Base-by-base conservation (phyloP, 192 early-diverging fungal genomes). In the Backusella tuberculispora region DNA sequence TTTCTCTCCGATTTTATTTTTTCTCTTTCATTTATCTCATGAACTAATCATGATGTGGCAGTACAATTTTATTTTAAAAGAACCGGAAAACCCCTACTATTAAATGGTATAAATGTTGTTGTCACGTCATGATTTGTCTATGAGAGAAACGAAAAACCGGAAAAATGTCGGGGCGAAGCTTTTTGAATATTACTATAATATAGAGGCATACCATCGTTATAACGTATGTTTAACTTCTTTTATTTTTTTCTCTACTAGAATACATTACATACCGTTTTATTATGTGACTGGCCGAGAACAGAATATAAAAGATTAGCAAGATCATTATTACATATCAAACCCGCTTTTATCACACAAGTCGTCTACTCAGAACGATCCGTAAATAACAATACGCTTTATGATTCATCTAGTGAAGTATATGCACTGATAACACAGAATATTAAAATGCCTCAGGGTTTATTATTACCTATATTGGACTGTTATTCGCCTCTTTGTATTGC, bases 401-500 rank as follows among this genome's bases (percentile, higher is more conserved):
- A 81, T 42, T 75, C 73, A 5, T 47, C 72, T 0, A 75, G 13
- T 13, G 80, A 81, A 29, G 56, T 81, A 17, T 81, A 81, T 60
- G 72, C 73, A 15, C 47, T 81, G 12, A 38, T 66, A 8, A 15
- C 40, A 17, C 6, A 26, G 8, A 29, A 24, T 2, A 19, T 48
- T 15, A n/a, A 43, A 14, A 19, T 63, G 17, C 64, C 76, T 1
- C 76, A 77, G 13, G 80, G 72, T 13, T 37, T 77, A 6, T 77
- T 69, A 63, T 21, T 43, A 38, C 76, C 72, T 3, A 26, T 74
- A 21, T 66, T 70, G 6, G 38, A 64, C 14, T 77, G 76, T 17
- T 81, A 72, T 29, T 47, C 56, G 3, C 73, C 76, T 15, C 64
- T 45, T 10, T 77, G 80, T 56, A 29, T 15, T 21, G 14, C 66